Percentiles rank a stretch among this genome's conserved stretches.
These are phyloP conservation scores for Hyaloscypha hepaticicola DNA, from an alignment of 495 filamentous ascomycete genomes.

Conservation along the genomic window DNA sequence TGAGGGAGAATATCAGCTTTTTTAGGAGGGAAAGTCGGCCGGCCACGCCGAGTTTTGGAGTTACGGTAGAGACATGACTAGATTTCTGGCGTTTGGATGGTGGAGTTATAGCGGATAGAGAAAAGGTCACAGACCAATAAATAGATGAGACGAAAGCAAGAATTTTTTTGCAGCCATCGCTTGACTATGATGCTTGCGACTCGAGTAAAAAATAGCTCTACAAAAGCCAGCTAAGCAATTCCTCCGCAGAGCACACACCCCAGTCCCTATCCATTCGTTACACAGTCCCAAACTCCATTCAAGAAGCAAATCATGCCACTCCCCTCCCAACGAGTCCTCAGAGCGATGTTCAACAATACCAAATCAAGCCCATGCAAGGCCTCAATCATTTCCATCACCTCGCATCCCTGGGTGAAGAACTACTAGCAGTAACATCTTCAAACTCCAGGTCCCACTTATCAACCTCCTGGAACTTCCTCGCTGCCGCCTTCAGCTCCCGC, in stretches of 20 bases:
- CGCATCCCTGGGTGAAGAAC: conserved; percentile 38
- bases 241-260: background rate
- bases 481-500: conserved; percentile 42
- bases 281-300: background rate
- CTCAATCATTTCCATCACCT: conserved; percentile 25
- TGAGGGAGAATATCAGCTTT: conserved; percentile 84
- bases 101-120: background rate
- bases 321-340: background rate
- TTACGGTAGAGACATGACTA: background rate
- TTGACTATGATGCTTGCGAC: background rate
- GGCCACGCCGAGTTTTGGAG: conserved; percentile 41
- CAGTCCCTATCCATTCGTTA: background rate
- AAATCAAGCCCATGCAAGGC: background rate
- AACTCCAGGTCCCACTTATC: conserved; percentile 75
- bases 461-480: conserved; percentile 63
- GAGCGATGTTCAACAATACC: background rate
- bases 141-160: background rate
- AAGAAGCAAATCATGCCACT: background rate
- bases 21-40: conserved; percentile 46
- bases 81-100: background rate
- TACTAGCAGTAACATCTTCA: conserved; percentile 54
- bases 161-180: background rate
- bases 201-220: background rate
- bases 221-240: background rate
- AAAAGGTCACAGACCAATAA: background rate